Evolutionary conservation across 768 basidiomycete genomes (phyloP).

Genomic region (Mrakia gelida): DNA sequence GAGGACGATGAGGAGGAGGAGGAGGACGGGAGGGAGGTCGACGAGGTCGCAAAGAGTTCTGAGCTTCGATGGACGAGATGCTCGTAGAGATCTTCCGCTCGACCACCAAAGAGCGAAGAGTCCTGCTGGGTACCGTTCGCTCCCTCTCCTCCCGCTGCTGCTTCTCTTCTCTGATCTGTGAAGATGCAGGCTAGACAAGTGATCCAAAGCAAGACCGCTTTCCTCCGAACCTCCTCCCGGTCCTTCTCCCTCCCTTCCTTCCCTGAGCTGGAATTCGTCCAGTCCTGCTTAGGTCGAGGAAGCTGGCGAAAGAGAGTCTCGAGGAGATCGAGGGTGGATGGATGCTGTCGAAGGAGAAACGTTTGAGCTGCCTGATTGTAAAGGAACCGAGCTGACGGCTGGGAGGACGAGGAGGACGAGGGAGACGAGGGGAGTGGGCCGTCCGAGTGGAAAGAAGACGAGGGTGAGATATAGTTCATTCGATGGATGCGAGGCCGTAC

Average conservation of each 20-base stretch:
- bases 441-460: slow-evolving; percentile 56
- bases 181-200: slow-evolving; percentile 14
- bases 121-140: neutral
- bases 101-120: neutral
- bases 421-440: slow-evolving; percentile 62
- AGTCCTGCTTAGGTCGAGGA: slow-evolving; percentile 51
- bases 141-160: neutral
- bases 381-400: slow-evolving; percentile 45
- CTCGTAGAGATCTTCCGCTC: neutral
- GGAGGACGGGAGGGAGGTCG: neutral
- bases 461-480: neutral
- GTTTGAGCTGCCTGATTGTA: slow-evolving; percentile 59
- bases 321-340: slow-evolving; percentile 90
- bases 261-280: neutral
- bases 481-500: neutral
- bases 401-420: slow-evolving; percentile 61
- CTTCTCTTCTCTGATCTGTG: neutral
- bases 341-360: slow-evolving; percentile 77
- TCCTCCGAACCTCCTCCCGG: slow-evolving; percentile 21
- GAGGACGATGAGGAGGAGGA: neutral
- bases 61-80: neutral
- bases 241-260: neutral
- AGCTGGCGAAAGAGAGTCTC: slow-evolving; percentile 64
- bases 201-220: slow-evolving; percentile 25
- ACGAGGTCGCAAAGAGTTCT: neutral